Evolutionary conservation across 78 protist genomes (phyloP), one percentile per base, ranked within the genome.

Genomic region (Dictyostelium intermedium): DNA sequence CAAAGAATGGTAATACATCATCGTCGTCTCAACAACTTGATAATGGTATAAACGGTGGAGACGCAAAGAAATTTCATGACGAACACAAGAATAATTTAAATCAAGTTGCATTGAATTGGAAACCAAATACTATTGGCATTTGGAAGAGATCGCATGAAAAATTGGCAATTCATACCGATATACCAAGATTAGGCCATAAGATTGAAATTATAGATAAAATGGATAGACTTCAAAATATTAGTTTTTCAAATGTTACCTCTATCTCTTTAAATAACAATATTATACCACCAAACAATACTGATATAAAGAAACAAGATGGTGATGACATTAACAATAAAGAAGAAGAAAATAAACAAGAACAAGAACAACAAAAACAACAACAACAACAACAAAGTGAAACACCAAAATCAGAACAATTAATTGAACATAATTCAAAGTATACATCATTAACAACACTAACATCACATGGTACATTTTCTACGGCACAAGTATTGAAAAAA

Each of bases 101-200:
- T 89, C 94, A 89, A 66, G 94, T 89, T 30, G 94, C 94, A 2
- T 53, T 89, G 27, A 76, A 89, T 80, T 89, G 94, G 94, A 78
- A 80, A 69, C 37, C 79, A 35, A 78, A 89, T 50, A 89, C 94
- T 0, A 32, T 80, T 69, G 94, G 94, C 3, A 89, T 89, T 69
- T 89, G 94, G 93, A 89, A 89, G 82, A 83, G 94, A 30, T 45
- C 94, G 10, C 78, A 89, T 30, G 94, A 89, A n/a, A 89, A 89
- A 47, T 78, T 89, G 20, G 94, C 94, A 6, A 89, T 89, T 80
- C 94, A 89, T 56, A 89, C 94, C 14, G 94, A 89, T 69, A 81
- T 89, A 7, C 94, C 94, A 63, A 83, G 94, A 63, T 53, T 89
- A 3, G 94, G 94, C 25, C 94, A 89, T 16, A 89, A 89, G 41